These are phyloP conservation scores for Lyophyllum shimeji DNA, from an alignment of 768 basidiomycete species.

Conservation along the genomic window DNA sequence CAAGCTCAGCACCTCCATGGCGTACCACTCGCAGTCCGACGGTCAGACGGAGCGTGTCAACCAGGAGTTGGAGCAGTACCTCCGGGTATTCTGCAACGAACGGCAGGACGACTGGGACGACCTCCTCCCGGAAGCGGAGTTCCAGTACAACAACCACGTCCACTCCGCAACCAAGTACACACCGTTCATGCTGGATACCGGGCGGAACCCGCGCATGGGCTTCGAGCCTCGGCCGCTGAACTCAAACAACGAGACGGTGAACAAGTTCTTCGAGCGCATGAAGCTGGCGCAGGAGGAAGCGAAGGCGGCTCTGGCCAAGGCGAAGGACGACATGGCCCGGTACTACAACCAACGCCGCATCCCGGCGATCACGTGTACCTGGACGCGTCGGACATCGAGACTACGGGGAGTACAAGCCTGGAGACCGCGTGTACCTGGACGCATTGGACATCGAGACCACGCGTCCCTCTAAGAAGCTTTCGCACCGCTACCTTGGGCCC, in stretches of 20 bases:
- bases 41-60: conserved; percentile 10
- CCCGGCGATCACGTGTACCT: too few relatives aligned
- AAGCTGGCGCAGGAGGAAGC: conserved; percentile 11
- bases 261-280: conserved; percentile 12
- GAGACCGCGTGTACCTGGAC: too few relatives aligned
- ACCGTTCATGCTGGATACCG: conserved; percentile 14
- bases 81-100: neutral
- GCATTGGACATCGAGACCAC: too few relatives aligned
- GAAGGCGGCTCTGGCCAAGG: conserved; percentile 13
- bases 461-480: too few relatives aligned
- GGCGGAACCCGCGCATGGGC: conserved; percentile 13
- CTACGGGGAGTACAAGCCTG: too few relatives aligned
- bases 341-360: neutral
- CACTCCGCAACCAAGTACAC: conserved; percentile 10
- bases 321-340: conserved; percentile 14
- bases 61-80: conserved; percentile 10
- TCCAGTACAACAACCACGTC: conserved; percentile 12
- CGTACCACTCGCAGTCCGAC: conserved; percentile 4
- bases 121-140: neutral
- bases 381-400: too few relatives aligned
- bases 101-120: conserved; percentile 2
- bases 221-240: neutral
- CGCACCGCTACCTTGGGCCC: too few relatives aligned
- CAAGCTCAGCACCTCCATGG: neutral
- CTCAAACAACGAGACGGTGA: neutral